phyloP scores from a whole-genome alignment of 768 basidiomycete species.

The Tricholoma terreum region DNA sequence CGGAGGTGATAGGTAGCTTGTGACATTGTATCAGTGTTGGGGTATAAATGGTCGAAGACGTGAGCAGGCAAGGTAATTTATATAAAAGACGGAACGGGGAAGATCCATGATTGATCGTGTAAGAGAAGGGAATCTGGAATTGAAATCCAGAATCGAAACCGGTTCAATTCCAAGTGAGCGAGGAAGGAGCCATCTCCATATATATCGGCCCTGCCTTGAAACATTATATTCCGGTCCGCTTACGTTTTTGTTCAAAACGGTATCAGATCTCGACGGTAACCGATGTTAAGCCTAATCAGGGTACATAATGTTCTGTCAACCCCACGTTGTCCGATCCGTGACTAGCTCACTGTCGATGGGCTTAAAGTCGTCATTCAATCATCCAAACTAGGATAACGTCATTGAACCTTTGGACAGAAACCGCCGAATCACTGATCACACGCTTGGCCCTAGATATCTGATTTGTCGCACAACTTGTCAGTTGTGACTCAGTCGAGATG shows the following conservation, averaged over 20 bases:
- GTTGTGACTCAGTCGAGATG: neutral
- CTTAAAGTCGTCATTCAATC: conserved; percentile 10
- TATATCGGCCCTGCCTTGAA: conserved; percentile 16
- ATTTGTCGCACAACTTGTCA: too few relatives aligned
- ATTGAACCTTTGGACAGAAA: conserved; percentile 34
- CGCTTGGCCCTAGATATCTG: conserved; percentile 15
- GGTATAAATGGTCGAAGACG: conserved; percentile 13
- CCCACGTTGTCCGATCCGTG: conserved; percentile 18
- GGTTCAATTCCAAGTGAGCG: conserved; percentile 26
- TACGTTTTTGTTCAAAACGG: conserved; percentile 13
- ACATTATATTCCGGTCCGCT: conserved; percentile 12
- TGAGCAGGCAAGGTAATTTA: conserved; percentile 22
- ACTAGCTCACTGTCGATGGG: conserved; percentile 17
- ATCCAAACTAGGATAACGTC: conserved; percentile 8
- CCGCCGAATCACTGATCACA: conserved; percentile 26
- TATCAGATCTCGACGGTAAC: conserved; percentile 14
- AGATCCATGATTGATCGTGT: conserved; percentile 26
- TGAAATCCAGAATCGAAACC: conserved; percentile 29
- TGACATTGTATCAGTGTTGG: conserved; percentile 26
- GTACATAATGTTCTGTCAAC: conserved; percentile 16
- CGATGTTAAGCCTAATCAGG: conserved; percentile 25
- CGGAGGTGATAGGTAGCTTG: conserved; percentile 47
- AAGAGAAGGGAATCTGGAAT: conserved; percentile 13
- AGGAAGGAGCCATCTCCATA: conserved; percentile 14
- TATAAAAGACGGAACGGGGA: conserved; percentile 23